A percentile compares a stretch with the other conserved stretches of the same genome.
These are phyloP conservation scores for Pugionium dolabratum DNA, from an alignment of 345 rosid genomes.

Conservation along the genomic window DNA sequence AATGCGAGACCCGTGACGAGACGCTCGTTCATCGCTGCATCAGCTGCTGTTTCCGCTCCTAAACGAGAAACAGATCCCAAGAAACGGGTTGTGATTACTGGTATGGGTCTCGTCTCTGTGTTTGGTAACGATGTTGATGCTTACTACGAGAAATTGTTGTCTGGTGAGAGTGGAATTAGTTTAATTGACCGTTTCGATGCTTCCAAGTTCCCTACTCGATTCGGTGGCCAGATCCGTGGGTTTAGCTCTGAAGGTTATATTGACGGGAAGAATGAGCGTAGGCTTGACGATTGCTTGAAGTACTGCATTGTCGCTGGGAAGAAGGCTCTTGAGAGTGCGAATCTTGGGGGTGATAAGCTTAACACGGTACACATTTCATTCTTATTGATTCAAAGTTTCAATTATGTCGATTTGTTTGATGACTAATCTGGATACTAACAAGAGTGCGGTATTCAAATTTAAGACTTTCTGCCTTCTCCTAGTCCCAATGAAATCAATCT, in stretches of 20 bases:
- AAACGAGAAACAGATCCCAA: conserved; percentile 94
- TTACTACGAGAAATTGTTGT: conserved; percentile 77
- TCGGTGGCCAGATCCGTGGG: conserved; percentile 98
- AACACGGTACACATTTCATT: conserved; percentile 50
- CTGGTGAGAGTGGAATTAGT: conserved; percentile 92
- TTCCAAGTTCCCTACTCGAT: conserved; percentile 90
- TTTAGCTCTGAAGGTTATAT: conserved; percentile 76
- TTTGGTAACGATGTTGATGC: conserved; percentile 88
- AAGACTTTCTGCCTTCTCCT: too few species aligned
- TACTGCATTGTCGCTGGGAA: conserved; percentile 98
- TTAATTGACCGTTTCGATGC: conserved; percentile 93
- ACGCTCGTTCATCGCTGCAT: conserved; percentile 51
- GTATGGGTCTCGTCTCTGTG: conserved; percentile 94
- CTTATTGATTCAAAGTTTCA: not conserved
- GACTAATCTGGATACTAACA: too few species aligned
- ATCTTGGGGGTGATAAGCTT: conserved; percentile 75
- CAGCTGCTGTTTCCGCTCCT: conserved; percentile 65
- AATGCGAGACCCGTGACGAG: conserved; percentile 43
- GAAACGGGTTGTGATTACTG: conserved; percentile 93
- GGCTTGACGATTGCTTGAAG: conserved; percentile 95
- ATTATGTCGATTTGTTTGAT: too few species aligned
- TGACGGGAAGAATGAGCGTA: conserved; percentile 92
- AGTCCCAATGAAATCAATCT: too few species aligned
- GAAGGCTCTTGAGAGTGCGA: conserved; percentile 88
- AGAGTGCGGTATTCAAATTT: too few species aligned